Percentiles rank a stretch among this genome's conserved stretches.
These are phyloP conservation scores for Glonium stellatum DNA, from an alignment of 495 filamentous ascomycete genomes.

Conservation along the genomic window DNA sequence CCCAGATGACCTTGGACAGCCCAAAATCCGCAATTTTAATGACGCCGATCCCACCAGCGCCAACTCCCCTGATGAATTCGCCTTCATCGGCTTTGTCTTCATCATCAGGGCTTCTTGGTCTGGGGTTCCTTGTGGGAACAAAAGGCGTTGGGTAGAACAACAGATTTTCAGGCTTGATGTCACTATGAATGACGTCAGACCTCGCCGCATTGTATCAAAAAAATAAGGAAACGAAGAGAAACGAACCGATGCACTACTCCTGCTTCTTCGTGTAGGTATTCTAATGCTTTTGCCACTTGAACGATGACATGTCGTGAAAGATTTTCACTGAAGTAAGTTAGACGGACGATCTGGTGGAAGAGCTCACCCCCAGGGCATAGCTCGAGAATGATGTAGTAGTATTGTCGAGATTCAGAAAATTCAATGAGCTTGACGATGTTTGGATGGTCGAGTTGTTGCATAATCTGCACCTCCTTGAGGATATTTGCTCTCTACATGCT, in stretches of 20 bases:
- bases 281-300: slow-evolving; percentile 87
- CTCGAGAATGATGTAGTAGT: slow-evolving; percentile 96
- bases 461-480: slow-evolving; percentile 96
- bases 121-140: slow-evolving; percentile 70
- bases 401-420: slow-evolving; percentile 88
- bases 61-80: slow-evolving; percentile 76
- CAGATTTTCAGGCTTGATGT: slow-evolving; percentile 98
- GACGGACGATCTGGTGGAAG: slow-evolving; percentile 96
- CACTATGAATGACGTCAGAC: slow-evolving; percentile 49
- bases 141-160: slow-evolving; percentile 84
- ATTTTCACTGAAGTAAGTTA: slow-evolving; percentile 97
- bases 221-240: slow-evolving; percentile 11
- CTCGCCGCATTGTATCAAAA: slow-evolving; percentile 12
- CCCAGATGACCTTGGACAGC: slow-evolving; percentile 96
- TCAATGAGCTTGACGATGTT: slow-evolving; percentile 90
- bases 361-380: slow-evolving; percentile 92
- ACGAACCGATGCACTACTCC: slow-evolving; percentile 94
- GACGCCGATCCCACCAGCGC: slow-evolving; percentile 83
- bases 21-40: slow-evolving; percentile 99
- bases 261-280: slow-evolving; percentile 89
- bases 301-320: slow-evolving; percentile 88
- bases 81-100: slow-evolving; percentile 98
- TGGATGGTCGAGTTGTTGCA: slow-evolving; percentile 91
- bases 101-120: slow-evolving; percentile 72
- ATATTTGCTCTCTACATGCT: slow-evolving; percentile 80